Percentiles rank a stretch among this genome's conserved stretches.
Conservation (phyloP, 2,329 filamentous ascomycete genomes). For the Ceratocystis cubensis region DNA sequence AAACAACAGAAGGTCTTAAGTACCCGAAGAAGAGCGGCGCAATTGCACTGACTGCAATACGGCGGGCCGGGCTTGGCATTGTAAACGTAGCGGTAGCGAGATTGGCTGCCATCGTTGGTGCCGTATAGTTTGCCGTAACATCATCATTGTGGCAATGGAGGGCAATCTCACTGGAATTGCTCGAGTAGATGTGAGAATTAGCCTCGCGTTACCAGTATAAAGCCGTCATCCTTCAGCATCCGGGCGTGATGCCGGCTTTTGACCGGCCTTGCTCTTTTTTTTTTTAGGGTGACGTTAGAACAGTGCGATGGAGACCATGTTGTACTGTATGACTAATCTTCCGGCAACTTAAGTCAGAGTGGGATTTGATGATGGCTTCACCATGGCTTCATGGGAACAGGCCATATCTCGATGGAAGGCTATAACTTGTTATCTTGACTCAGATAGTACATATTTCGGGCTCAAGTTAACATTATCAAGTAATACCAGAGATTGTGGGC, state of each 20-base stretch:
- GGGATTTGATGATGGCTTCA: neutral
- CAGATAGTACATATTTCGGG: neutral
- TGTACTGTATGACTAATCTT: conserved; percentile 8
- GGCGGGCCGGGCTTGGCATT: neutral
- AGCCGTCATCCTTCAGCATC: neutral
- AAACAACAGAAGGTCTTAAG: neutral
- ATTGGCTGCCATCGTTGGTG: conserved; percentile 1
- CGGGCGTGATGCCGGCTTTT: neutral
- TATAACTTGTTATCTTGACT: neutral
- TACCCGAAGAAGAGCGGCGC: conserved; percentile 15
- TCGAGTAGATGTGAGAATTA: neutral
- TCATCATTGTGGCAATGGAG: neutral
- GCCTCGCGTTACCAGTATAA: neutral
- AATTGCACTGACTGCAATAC: neutral
- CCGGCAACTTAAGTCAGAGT: neutral
- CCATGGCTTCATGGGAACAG: neutral
- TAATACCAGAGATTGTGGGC: too few relatives aligned
- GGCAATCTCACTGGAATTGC: neutral
- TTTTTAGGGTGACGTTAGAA: neutral
- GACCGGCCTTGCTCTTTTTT: neutral
- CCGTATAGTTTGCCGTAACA: conserved; percentile 5
- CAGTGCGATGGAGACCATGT: neutral
- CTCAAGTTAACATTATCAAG: neutral
- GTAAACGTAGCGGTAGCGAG: conserved; percentile 3
- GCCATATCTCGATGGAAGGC: neutral